Evolutionary conservation across 441 rosid genomes (phyloP).

Genomic region (Gossypium schwendimanii): DNA sequence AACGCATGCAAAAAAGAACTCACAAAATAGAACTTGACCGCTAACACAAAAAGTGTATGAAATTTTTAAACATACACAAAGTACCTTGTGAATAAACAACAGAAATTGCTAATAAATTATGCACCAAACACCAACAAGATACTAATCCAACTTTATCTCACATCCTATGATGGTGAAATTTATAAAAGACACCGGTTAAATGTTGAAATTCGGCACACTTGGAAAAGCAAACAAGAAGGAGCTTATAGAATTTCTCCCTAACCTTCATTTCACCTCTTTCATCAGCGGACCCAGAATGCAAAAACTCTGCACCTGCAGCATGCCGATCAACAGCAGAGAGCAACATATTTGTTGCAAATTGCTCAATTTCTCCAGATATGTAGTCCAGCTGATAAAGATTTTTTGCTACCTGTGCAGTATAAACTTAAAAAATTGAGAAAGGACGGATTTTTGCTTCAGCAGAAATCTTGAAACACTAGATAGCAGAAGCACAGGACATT

Average conservation of each 20-base stretch:
- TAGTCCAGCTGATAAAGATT: conserved; percentile 84
- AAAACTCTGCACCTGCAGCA: conserved; percentile 31
- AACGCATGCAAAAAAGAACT: background rate
- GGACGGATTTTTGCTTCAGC: background rate
- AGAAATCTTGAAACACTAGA: background rate
- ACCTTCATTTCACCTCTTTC: conserved; percentile 66
- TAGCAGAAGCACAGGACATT: conserved; percentile 9
- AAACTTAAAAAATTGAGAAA: conserved; percentile 16
- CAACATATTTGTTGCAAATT: conserved; percentile 80
- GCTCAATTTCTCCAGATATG: conserved; percentile 71
- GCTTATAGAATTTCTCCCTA: background rate
- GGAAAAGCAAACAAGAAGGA: background rate
- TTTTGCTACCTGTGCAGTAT: conserved; percentile 78
- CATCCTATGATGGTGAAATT: background rate
- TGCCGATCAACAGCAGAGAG: conserved; percentile 60
- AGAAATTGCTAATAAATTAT: background rate
- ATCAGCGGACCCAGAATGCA: conserved; percentile 39
- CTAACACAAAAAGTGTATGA: background rate
- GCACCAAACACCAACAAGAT: background rate
- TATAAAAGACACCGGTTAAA: background rate
- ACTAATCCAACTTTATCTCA: background rate
- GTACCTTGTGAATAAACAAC: background rate
- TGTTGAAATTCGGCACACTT: background rate
- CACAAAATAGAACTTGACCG: background rate
- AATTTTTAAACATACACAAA: background rate